phyloP scores from a whole-genome alignment of 441 rosid species.

The Brassica balearica region DNA sequence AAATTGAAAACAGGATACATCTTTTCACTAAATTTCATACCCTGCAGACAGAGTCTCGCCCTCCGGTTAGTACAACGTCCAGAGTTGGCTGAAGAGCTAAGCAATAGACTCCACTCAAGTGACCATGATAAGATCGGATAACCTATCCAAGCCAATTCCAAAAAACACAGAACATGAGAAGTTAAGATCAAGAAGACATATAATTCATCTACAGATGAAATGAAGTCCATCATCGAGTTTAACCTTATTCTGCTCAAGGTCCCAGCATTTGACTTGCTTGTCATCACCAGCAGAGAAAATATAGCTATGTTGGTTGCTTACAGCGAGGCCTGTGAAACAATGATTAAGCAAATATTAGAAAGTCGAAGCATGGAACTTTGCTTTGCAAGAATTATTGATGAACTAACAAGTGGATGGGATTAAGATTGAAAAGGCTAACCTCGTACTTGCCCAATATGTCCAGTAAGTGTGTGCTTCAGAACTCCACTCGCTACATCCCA shows the following conservation, averaged over 20 bases:
- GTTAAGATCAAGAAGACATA: not conserved
- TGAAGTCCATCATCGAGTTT: slow-evolving; percentile 19
- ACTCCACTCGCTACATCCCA: slow-evolving; percentile 87
- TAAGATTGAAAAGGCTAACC: slow-evolving; percentile 52
- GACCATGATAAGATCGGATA: slow-evolving; percentile 91
- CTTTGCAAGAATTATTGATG: slow-evolving; percentile 7
- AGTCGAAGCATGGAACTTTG: not conserved
- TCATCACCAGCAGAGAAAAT: slow-evolving; percentile 94
- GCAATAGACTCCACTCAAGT: slow-evolving; percentile 94
- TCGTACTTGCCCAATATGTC: slow-evolving; percentile 87
- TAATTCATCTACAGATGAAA: slow-evolving; percentile 3
- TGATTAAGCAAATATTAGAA: not conserved
- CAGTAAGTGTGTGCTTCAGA: slow-evolving; percentile 81
- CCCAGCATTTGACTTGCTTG: slow-evolving; percentile 96
- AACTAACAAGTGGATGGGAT: not conserved
- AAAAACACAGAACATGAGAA: not conserved
- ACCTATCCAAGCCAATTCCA: slow-evolving; percentile 51
- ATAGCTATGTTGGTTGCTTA: slow-evolving; percentile 76
- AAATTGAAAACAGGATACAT: not conserved
- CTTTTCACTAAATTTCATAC: slow-evolving; percentile 51
- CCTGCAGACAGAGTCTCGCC: slow-evolving; percentile 98
- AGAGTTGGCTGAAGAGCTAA: slow-evolving; percentile 94
- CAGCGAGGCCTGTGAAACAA: slow-evolving; percentile 72
- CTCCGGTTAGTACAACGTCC: slow-evolving; percentile 89
- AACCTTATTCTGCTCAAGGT: slow-evolving; percentile 95